Percentiles rank a stretch among this genome's conserved stretches.
These are phyloP conservation scores for Tetragonia tetragonoides DNA, from an alignment of 148 eudicot species.

Conservation along the genomic window DNA sequence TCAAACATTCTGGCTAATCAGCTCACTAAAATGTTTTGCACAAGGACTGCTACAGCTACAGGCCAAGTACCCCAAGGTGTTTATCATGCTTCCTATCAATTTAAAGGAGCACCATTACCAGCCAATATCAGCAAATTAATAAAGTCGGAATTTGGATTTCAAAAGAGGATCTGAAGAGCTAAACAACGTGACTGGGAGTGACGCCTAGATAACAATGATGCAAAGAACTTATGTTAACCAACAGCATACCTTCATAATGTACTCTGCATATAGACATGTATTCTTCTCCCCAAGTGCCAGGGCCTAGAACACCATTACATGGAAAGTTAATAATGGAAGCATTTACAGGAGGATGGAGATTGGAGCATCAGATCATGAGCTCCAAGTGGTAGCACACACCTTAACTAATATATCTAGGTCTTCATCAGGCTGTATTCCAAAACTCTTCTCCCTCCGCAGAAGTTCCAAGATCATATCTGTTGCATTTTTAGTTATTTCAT, in stretches of 20 bases:
- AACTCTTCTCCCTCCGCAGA: constrained; percentile 68
- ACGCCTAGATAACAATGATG: not conserved
- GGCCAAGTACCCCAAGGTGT: not conserved
- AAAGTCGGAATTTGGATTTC: too few species aligned
- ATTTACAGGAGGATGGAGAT: not conserved
- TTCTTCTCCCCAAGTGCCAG: constrained; percentile 70
- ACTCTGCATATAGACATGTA: constrained; percentile 73
- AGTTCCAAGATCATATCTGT: constrained; percentile 90
- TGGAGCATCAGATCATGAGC: not conserved
- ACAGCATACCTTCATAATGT: constrained; percentile 78
- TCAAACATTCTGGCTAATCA: not conserved
- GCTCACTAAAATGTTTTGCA: not conserved
- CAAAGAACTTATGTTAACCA: not conserved
- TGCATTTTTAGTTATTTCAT: not conserved
- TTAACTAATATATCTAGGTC: constrained; percentile 85
- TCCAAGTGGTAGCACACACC: constrained; percentile 39
- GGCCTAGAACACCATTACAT: constrained; percentile 50
- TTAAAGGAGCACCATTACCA: too few species aligned
- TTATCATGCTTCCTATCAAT: too few species aligned
- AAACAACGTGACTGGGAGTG: not conserved
- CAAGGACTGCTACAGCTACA: not conserved
- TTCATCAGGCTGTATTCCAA: constrained; percentile 69
- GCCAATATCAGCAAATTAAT: too few species aligned
- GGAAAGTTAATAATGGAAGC: constrained; percentile 2
- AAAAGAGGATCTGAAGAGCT: not conserved